Percentiles rank a stretch among this genome's conserved stretches.
These are phyloP conservation scores for Alternaria rosae DNA, from an alignment of 2,329 filamentous ascomycete genomes.

Conservation along the genomic window DNA sequence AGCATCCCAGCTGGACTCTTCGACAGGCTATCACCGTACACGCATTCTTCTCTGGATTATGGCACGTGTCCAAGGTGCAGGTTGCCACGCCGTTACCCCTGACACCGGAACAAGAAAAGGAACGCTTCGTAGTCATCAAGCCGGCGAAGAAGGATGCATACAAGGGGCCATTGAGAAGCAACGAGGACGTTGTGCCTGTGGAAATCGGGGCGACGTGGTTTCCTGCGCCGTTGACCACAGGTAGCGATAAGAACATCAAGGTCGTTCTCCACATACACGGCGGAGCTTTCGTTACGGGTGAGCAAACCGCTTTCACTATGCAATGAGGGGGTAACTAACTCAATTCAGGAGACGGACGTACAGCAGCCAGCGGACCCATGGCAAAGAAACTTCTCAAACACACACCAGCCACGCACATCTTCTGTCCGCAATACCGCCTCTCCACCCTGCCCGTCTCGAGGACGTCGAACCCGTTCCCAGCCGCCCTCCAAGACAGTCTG, in stretches of 20 bases:
- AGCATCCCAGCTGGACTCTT: slow-evolving; percentile 51
- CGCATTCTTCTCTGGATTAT: slow-evolving; percentile 43
- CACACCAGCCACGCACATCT: slow-evolving; percentile 50
- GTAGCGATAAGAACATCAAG: slow-evolving; percentile 25
- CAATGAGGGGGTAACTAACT: too few relatives aligned
- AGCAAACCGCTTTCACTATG: background rate
- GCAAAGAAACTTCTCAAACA: slow-evolving; percentile 46
- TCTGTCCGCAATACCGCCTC: slow-evolving; percentile 59
- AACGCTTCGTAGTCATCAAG: slow-evolving; percentile 48
- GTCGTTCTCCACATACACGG: slow-evolving; percentile 60
- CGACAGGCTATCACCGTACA: slow-evolving; percentile 49
- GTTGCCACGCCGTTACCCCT: slow-evolving; percentile 42
- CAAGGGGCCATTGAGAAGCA: slow-evolving; percentile 40
- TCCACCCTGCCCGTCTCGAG: slow-evolving; percentile 48
- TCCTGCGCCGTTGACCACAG: slow-evolving; percentile 34
- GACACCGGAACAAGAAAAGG: slow-evolving; percentile 47
- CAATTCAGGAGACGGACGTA: slow-evolving; percentile 45
- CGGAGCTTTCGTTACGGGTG: slow-evolving; percentile 56
- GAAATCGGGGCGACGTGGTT: slow-evolving; percentile 55
- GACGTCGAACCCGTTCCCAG: slow-evolving; percentile 57
- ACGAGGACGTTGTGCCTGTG: slow-evolving; percentile 46
- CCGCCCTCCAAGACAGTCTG: slow-evolving; percentile 59
- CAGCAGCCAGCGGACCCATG: slow-evolving; percentile 41
- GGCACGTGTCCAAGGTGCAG: slow-evolving; percentile 42
- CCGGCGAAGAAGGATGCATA: slow-evolving; percentile 31